Evolutionary conservation across 768 basidiomycete species (phyloP), one percentile per base, ranked within the genome.

Genomic region (Russula sp.): DNA sequence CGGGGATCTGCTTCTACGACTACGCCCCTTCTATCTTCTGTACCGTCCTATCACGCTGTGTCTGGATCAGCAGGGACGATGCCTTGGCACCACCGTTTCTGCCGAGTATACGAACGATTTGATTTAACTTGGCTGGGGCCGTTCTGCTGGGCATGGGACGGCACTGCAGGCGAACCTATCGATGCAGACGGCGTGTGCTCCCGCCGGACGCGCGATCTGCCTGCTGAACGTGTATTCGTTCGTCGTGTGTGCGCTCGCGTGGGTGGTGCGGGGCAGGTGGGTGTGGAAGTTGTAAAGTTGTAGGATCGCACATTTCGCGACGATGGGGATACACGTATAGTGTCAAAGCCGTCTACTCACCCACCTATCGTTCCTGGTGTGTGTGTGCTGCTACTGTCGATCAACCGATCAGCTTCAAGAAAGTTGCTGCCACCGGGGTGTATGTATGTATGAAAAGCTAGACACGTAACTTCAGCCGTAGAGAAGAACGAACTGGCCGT

Each of bases 111-210:
- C 52, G 52, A 4, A 54, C 48, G 2, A 7, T 47, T n/a, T 47
- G n/a, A 16, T 18, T 7, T 37, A 11, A 8, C 42, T 18, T n/a
- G 42, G 16, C 11, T 27, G 42, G 20, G 47, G 47, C 1, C 3
- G 20, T 22, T 48, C 27, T 1, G 55, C 53, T 37, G 27, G 6
- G 31, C 10, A 10, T 42, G 32, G 63, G 18, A 11, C 35, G 32
- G 5, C 35, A n/a, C 16, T 4, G 20, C 65, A 96, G 94, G 91
- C 94, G 0, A 98, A 98, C 71, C 68, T 97, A 39, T 78, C 82
- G 0, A 79, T 95, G 63, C 74, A 75, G 66, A 98, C 93, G 9
- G 94, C 98, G 85, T 91, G 94, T 69, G 79, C 80, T 75, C n/a
- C 80, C 1, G 77, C 86, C 59, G 50, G 62, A 40, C 68, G 74